A percentile compares a stretch with the other conserved stretches of the same genome.
phyloP scores from a whole-genome alignment of 2,329 filamentous ascomycete species.

The Alternaria alternata region DNA sequence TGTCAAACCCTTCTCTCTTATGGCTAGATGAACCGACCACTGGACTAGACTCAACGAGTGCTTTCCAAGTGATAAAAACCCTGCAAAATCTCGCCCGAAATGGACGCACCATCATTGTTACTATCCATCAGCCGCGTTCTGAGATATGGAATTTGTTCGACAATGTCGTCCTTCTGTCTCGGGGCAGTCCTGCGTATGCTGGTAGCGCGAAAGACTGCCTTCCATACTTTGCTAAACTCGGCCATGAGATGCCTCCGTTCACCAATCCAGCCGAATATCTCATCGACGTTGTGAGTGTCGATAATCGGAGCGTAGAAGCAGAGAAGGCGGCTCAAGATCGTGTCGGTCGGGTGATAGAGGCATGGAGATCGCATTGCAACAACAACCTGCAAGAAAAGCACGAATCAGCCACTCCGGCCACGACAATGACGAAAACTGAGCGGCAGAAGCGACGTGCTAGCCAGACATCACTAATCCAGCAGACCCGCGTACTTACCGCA shows the following conservation, averaged over 20 bases:
- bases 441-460: constrained; percentile 38
- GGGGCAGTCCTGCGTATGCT: constrained; percentile 73
- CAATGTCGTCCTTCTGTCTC: constrained; percentile 72
- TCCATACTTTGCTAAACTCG: constrained; percentile 69
- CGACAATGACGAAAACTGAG: constrained; percentile 3
- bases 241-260: constrained; percentile 71
- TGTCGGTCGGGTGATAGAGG: constrained; percentile 67
- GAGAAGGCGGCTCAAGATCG: constrained; percentile 67
- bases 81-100: constrained; percentile 72
- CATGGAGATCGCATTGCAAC: constrained; percentile 60
- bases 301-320: constrained; percentile 72
- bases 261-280: constrained; percentile 81
- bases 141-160: constrained; percentile 84
- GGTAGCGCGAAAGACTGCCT: constrained; percentile 67
- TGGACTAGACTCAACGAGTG: constrained; percentile 78
- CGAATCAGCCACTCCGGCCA: constrained; percentile 1
- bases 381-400: constrained; percentile 25
- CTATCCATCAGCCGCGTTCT: constrained; percentile 79
- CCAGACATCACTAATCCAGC: constrained; percentile 67
- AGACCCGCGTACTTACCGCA: constrained; percentile 71
- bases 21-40: constrained; percentile 84
- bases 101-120: constrained; percentile 75
- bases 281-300: constrained; percentile 77
- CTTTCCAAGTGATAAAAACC: constrained; percentile 75
- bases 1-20: constrained; percentile 80